Conservation (phyloP, 768 basidiomycete genomes). For the Tephrocybe sp. region DNA sequence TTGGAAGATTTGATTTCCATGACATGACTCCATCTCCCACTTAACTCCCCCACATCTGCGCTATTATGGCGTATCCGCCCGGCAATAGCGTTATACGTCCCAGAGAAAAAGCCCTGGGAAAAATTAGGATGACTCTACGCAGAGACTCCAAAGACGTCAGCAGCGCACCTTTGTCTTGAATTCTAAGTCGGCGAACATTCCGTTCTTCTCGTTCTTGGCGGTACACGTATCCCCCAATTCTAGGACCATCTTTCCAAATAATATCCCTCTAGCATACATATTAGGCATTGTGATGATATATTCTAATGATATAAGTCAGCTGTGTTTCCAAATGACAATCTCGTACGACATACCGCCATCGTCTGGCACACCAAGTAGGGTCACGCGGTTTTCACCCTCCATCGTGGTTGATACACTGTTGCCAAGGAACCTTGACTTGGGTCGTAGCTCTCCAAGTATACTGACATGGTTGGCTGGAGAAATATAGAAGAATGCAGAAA, state of each 20-base stretch:
- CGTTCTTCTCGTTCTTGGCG: slow-evolving; percentile 80
- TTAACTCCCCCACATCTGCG: slow-evolving; percentile 78
- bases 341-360: slow-evolving; percentile 70
- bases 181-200: slow-evolving; percentile 78
- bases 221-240: slow-evolving; percentile 91
- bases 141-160: not conserved
- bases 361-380: slow-evolving; percentile 76
- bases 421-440: slow-evolving; percentile 95
- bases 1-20: slow-evolving; percentile 82
- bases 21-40: slow-evolving; percentile 85
- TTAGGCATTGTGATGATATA: slow-evolving; percentile 96
- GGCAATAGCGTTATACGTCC: slow-evolving; percentile 88
- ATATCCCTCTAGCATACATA: slow-evolving; percentile 89
- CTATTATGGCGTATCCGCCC: slow-evolving; percentile 72
- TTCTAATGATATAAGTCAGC: slow-evolving; percentile 40
- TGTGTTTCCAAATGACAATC: not conserved
- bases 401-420: slow-evolving; percentile 95
- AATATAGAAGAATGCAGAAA: slow-evolving; percentile 95
- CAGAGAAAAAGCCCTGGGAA: slow-evolving; percentile 90
- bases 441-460: slow-evolving; percentile 91
- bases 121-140: not conserved
- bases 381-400: slow-evolving; percentile 94
- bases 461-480: slow-evolving; percentile 86
- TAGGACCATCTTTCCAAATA: slow-evolving; percentile 93
- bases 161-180: slow-evolving; percentile 91